phyloP scores from a whole-genome alignment of 768 basidiomycete genomes.

The Podaxis carcinomalis region DNA sequence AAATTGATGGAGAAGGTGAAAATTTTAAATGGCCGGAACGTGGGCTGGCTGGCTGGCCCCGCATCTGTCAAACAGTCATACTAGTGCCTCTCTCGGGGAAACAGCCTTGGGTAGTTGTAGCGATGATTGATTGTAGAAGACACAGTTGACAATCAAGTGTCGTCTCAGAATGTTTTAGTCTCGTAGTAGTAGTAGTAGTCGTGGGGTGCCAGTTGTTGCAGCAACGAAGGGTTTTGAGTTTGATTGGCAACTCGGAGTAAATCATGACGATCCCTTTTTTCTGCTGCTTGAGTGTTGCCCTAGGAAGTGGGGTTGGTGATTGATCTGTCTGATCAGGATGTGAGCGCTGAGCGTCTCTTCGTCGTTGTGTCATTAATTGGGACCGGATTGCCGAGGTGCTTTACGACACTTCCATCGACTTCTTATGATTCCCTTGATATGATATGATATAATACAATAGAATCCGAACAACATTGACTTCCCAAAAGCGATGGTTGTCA shows the following conservation, averaged over 20 bases:
- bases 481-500: background rate
- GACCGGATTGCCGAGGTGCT: background rate
- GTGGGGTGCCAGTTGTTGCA: too few species aligned
- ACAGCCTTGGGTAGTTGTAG: too few species aligned
- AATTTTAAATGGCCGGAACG: background rate
- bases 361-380: background rate
- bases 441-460: background rate
- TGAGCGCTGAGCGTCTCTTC: background rate
- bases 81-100: background rate
- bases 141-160: too few species aligned
- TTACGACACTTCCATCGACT: background rate
- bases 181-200: too few species aligned
- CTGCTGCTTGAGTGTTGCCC: too few species aligned
- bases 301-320: too few species aligned
- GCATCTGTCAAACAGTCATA: background rate
- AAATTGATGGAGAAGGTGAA: background rate
- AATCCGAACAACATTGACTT: background rate
- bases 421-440: background rate
- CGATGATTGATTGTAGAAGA: too few species aligned
- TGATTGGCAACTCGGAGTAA: too few species aligned
- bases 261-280: too few species aligned
- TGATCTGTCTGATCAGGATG: too few species aligned
- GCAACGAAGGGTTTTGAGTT: too few species aligned
- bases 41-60: background rate
- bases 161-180: too few species aligned